These are phyloP conservation scores for Coriaria nepalensis DNA, from an alignment of 306 rosid species.

Conservation along the genomic window DNA sequence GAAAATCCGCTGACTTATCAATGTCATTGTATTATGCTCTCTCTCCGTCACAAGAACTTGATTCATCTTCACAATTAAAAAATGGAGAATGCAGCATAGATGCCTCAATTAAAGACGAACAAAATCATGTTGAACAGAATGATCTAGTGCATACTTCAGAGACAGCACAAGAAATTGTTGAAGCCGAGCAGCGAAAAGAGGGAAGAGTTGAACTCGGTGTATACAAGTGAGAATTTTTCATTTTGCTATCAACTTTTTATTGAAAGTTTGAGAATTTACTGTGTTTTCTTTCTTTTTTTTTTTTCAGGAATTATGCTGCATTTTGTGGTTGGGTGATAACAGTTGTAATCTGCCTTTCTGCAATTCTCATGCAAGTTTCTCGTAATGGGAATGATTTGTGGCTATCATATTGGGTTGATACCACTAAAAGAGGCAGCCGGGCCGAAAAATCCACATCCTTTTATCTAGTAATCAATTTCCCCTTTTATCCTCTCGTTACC, in stretches of 20 bases:
- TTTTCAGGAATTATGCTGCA: conserved; percentile 62
- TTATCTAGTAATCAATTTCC: conserved; percentile 50
- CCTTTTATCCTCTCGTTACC: neutral
- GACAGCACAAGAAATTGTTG: conserved; percentile 37
- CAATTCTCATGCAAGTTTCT: conserved; percentile 88
- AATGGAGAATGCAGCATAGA: conserved; percentile 26
- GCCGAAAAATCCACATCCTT: conserved; percentile 51
- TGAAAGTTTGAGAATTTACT: too few species aligned
- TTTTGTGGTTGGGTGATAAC: conserved; percentile 66
- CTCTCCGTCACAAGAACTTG: conserved; percentile 72
- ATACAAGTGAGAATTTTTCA: conserved; percentile 61
- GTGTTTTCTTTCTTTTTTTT: conserved; percentile 2
- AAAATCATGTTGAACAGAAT: conserved; percentile 21
- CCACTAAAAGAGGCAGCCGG: conserved; percentile 38
- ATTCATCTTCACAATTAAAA: conserved; percentile 23
- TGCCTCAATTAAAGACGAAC: conserved; percentile 20
- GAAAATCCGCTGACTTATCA: conserved; percentile 39
- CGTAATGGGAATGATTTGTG: conserved; percentile 96
- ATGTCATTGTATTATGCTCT: conserved; percentile 39
- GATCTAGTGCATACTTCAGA: conserved; percentile 19
- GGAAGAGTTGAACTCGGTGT: conserved; percentile 77
- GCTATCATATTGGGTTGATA: conserved; percentile 93
- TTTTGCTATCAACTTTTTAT: too few species aligned
- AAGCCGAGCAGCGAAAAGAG: conserved; percentile 71
- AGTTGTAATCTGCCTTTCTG: conserved; percentile 55